A percentile compares a stretch with the other conserved stretches of the same genome.
These are phyloP conservation scores for Haplosporangium sp. DNA, from an alignment of 371 early-diverging fungal genomes.

Conservation along the genomic window DNA sequence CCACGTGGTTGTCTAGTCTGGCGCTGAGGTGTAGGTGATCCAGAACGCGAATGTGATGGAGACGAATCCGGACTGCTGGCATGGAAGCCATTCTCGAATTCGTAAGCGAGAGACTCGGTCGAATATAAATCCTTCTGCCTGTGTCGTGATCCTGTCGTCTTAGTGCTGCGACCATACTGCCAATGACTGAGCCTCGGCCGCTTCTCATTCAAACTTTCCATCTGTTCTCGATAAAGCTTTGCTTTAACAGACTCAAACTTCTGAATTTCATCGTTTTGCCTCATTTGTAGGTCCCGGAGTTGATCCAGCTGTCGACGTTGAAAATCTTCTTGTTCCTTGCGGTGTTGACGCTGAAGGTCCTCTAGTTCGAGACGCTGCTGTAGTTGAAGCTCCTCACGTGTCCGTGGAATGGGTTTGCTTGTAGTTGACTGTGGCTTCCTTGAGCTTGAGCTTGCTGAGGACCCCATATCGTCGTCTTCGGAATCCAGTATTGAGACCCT, in stretches of 20 bases:
- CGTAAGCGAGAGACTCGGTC: slow-evolving; percentile 15
- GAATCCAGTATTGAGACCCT: neutral
- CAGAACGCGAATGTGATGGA: slow-evolving; percentile 17
- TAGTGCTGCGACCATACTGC: slow-evolving; percentile 1
- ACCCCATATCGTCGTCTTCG: slow-evolving; percentile 13
- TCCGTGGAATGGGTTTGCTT: neutral
- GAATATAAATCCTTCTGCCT: slow-evolving; percentile 4
- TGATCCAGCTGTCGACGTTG: slow-evolving; percentile 47
- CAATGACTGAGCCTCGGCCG: slow-evolving; percentile 23
- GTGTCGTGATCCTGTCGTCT: slow-evolving; percentile 3
- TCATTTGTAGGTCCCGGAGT: slow-evolving; percentile 35
- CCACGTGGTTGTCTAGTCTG: neutral
- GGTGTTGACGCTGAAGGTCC: slow-evolving; percentile 38
- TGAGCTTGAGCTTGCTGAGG: neutral
- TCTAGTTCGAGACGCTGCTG: slow-evolving; percentile 41
- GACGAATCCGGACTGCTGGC: slow-evolving; percentile 7
- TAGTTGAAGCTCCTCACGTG: slow-evolving; percentile 34
- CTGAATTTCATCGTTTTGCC: slow-evolving; percentile 37
- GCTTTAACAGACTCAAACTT: slow-evolving; percentile 31
- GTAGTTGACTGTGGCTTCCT: neutral
- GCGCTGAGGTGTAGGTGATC: slow-evolving; percentile 19
- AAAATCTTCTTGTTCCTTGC: slow-evolving; percentile 43
- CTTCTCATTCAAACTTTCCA: slow-evolving; percentile 28
- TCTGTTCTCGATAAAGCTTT: slow-evolving; percentile 18
- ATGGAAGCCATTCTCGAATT: slow-evolving; percentile 34